phyloP scores from a whole-genome alignment of 805 yeast genomes.

The Hanseniaspora pseudoguilliermondii region DNA sequence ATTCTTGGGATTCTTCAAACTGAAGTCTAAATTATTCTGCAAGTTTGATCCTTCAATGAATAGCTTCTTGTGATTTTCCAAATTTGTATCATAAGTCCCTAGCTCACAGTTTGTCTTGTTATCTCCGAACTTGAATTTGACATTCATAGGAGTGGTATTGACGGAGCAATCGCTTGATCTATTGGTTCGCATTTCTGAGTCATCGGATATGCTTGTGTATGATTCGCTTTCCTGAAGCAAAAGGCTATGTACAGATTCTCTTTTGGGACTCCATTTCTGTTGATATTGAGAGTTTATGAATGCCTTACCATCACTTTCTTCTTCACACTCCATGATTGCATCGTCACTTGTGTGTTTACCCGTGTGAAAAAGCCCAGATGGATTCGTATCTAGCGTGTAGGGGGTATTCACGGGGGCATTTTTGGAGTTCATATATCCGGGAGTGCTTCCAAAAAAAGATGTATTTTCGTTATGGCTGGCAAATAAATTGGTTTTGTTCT shows the following conservation, averaged over 20 bases:
- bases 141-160: not conserved
- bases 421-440: not conserved
- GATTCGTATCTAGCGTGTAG: not conserved
- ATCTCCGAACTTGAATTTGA: slow-evolving; percentile 7
- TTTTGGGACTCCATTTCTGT: not conserved
- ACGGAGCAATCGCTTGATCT: not conserved
- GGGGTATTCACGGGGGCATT: slow-evolving; percentile 6
- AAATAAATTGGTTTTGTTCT: not conserved
- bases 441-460: not conserved
- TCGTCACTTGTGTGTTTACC: not conserved
- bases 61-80: slow-evolving; percentile 2
- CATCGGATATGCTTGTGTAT: not conserved
- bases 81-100: not conserved
- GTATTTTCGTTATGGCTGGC: not conserved
- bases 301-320: not conserved
- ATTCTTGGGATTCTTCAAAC: not conserved
- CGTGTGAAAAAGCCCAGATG: not conserved
- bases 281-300: not conserved
- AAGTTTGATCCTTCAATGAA: not conserved
- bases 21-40: slow-evolving; percentile 8
- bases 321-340: slow-evolving; percentile 5
- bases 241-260: not conserved
- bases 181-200: not conserved
- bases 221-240: not conserved
- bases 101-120: not conserved